Percentiles rank a stretch among this genome's conserved stretches.
Evolutionary conservation across 148 eudicot species (phyloP).

Genomic region (Dysphania ambrosioides): DNA sequence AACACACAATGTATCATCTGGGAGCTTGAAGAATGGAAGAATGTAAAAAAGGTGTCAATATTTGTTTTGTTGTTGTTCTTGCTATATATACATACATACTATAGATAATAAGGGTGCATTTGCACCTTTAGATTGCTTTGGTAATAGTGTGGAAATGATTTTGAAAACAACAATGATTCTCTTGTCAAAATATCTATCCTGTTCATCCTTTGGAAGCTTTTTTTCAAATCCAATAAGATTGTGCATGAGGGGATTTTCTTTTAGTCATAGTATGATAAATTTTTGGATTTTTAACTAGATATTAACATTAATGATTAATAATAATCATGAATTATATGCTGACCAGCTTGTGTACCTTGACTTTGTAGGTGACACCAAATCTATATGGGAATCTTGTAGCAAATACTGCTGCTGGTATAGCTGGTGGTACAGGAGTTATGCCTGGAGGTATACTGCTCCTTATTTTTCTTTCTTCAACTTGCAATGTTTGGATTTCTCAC

Average conservation of each 20-base stretch:
- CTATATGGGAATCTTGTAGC: conserved; percentile 79
- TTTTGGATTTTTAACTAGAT: neutral
- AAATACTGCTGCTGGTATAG: conserved; percentile 84
- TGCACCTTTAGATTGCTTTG: neutral
- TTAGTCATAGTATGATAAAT: neutral
- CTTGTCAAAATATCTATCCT: neutral
- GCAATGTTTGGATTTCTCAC: neutral
- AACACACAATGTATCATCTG: neutral
- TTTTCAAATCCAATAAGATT: neutral
- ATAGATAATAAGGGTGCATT: neutral
- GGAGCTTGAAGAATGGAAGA: neutral
- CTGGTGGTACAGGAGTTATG: conserved; percentile 86
- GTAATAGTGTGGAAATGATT: neutral
- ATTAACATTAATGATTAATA: neutral
- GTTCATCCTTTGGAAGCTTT: neutral
- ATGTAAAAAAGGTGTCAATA: neutral
- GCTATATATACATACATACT: neutral
- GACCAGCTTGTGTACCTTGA: neutral
- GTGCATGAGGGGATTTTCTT: neutral
- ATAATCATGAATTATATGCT: neutral
- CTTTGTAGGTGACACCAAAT: conserved; percentile 69
- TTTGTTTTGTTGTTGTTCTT: neutral
- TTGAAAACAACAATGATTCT: neutral
- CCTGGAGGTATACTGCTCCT: conserved; percentile 59
- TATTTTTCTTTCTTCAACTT: neutral